Conservation (phyloP, 345 rosid genomes). For the Camelina sativa region DNA sequence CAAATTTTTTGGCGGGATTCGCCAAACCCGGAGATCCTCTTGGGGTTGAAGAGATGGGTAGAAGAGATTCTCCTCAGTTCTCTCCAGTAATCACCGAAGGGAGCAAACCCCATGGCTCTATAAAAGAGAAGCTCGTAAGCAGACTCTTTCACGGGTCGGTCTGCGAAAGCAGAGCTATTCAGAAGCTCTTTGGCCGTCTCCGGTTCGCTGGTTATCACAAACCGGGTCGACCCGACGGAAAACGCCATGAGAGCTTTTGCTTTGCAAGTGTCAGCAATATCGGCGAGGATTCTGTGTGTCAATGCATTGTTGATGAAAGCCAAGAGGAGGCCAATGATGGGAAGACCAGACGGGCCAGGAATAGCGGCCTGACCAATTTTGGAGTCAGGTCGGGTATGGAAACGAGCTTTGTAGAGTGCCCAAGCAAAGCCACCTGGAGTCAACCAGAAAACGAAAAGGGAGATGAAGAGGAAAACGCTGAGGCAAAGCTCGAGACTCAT, state of each 20-base stretch:
- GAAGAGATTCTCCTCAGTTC: constrained; percentile 75
- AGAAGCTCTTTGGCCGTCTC: constrained; percentile 71
- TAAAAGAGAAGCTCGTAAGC: constrained; percentile 83
- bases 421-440: constrained; percentile 74
- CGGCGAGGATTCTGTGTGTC: constrained; percentile 63
- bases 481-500: constrained; percentile 36
- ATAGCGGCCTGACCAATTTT: constrained; percentile 40
- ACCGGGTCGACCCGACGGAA: constrained; percentile 74
- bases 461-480: constrained; percentile 29
- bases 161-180: constrained; percentile 77
- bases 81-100: constrained; percentile 84
- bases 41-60: constrained; percentile 63
- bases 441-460: constrained; percentile 50
- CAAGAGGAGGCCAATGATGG: constrained; percentile 55
- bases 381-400: constrained; percentile 19
- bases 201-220: constrained; percentile 67
- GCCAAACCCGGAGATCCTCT: constrained; percentile 45
- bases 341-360: constrained; percentile 74
- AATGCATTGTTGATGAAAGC: constrained; percentile 53
- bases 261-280: constrained; percentile 40
- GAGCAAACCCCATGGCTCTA: constrained; percentile 90
- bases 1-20: constrained; percentile 49
- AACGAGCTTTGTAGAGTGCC: constrained; percentile 48
- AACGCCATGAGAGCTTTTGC: constrained; percentile 73
- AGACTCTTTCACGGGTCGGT: constrained; percentile 84